These are phyloP conservation scores for Lachnellula occidentalis DNA, from an alignment of 2,329 filamentous ascomycete species.

Conservation along the genomic window DNA sequence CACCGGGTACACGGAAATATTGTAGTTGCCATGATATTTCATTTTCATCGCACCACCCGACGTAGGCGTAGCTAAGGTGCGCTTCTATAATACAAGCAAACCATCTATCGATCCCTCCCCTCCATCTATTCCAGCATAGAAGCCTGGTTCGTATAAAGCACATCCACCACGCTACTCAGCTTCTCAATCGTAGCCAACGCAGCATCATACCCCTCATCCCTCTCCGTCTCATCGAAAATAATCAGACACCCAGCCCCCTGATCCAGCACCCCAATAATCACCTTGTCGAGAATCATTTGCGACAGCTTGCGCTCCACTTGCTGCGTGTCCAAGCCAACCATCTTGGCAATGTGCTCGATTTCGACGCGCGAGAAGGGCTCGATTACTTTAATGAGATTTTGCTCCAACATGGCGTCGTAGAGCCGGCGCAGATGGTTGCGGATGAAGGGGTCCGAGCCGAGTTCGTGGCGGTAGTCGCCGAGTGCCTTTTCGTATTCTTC, in stretches of 20 bases:
- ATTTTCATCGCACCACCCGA: neutral
- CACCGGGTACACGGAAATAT: neutral
- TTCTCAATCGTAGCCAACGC: conserved; percentile 95
- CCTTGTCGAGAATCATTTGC: conserved; percentile 99
- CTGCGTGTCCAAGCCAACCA: conserved; percentile 92
- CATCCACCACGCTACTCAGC: conserved; percentile 93
- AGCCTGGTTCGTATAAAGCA: conserved; percentile 95
- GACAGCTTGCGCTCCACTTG: conserved; percentile 98
- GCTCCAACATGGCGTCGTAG: conserved; percentile 98
- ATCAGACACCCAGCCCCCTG: conserved; percentile 97
- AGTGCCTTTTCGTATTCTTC: conserved; percentile 96
- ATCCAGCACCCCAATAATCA: conserved; percentile 94
- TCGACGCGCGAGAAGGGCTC: conserved; percentile 97
- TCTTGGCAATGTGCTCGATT: conserved; percentile 93
- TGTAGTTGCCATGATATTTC: neutral
- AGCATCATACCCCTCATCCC: conserved; percentile 90
- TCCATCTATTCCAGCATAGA: conserved; percentile 75
- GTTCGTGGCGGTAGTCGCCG: conserved; percentile 84
- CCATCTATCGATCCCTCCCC: conserved; percentile 5
- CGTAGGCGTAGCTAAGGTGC: conserved; percentile 3
- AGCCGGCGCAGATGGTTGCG: conserved; percentile 91
- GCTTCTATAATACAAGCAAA: conserved; percentile 28
- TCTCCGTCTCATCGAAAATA: conserved; percentile 90
- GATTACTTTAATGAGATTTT: conserved; percentile 99
- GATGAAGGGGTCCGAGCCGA: conserved; percentile 92